These are phyloP conservation scores for Prunus davidiana DNA, from an alignment of 306 rosid genomes.

Conservation along the genomic window DNA sequence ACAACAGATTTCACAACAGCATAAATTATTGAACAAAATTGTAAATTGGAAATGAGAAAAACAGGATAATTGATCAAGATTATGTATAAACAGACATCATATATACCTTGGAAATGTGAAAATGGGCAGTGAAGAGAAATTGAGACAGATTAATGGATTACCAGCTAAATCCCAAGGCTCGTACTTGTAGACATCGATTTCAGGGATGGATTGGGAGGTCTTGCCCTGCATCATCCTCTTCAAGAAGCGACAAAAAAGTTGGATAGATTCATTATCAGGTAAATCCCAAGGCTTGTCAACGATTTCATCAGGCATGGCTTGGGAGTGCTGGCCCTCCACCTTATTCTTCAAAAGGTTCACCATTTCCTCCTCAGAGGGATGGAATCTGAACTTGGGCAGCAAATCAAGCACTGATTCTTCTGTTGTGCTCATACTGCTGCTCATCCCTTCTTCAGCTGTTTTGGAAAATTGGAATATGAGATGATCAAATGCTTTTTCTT, in stretches of 20 bases:
- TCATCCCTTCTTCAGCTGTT: background rate
- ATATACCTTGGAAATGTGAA: background rate
- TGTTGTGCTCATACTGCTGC: background rate
- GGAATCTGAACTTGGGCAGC: background rate
- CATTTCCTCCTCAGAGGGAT: background rate
- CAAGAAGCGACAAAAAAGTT: slow-evolving; percentile 23
- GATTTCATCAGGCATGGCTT: slow-evolving; percentile 20
- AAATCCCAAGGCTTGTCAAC: slow-evolving; percentile 52
- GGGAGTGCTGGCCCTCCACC: slow-evolving; percentile 8
- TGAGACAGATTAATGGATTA: background rate
- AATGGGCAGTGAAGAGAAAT: background rate
- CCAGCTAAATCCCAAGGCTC: slow-evolving; percentile 65
- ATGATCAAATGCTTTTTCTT: background rate
- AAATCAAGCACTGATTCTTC: background rate
- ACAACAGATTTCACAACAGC: no score
- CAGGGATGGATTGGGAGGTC: slow-evolving; percentile 24
- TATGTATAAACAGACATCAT: background rate
- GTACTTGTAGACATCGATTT: slow-evolving; percentile 33
- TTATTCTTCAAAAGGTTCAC: slow-evolving; percentile 30
- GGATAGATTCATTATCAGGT: slow-evolving; percentile 27
- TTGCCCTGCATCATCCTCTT: slow-evolving; percentile 31
- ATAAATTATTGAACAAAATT: no score
- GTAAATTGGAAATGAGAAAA: no score
- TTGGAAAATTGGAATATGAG: background rate
- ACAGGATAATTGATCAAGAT: background rate